phyloP scores from a whole-genome alignment of 176 grass and related monocot genomes.

The Themeda triandra region DNA sequence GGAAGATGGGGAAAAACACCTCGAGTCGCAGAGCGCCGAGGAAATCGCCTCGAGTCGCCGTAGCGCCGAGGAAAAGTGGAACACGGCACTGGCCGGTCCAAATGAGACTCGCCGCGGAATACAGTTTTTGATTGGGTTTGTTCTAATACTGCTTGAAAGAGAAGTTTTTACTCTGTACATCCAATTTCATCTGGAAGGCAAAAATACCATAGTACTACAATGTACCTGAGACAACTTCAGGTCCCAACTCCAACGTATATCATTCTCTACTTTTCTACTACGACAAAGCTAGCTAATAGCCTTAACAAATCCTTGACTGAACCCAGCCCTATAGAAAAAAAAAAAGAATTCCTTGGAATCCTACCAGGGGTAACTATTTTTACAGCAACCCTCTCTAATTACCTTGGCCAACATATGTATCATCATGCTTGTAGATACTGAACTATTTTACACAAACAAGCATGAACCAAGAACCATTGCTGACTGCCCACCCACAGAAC shows the following conservation, averaged over 20 bases:
- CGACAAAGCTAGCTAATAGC: not conserved
- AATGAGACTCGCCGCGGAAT: too few relatives aligned
- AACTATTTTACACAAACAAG: not conserved
- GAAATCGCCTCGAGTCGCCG: too few relatives aligned
- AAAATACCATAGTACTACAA: not conserved
- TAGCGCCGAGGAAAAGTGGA: too few relatives aligned
- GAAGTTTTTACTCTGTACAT: not conserved
- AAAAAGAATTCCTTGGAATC: too few relatives aligned
- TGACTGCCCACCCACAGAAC: not conserved
- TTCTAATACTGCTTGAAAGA: not conserved
- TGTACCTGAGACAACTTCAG: not conserved
- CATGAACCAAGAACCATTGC: not conserved
- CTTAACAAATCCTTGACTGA: not conserved
- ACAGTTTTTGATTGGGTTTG: too few relatives aligned
- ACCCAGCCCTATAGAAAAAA: not conserved
- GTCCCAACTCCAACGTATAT: not conserved
- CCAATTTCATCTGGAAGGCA: not conserved
- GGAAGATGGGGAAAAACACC: too few relatives aligned
- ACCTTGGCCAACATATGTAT: not conserved
- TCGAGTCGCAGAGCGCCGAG: too few relatives aligned
- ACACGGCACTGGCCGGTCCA: too few relatives aligned
- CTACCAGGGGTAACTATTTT: not conserved
- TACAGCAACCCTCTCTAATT: not conserved
- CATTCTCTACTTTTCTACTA: not conserved
- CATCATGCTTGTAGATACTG: not conserved